A percentile compares a stretch with the other conserved stretches of the same genome.
Conservation (phyloP, 1,284 basidiomycete genomes). For the Fomes fomentarius region DNA sequence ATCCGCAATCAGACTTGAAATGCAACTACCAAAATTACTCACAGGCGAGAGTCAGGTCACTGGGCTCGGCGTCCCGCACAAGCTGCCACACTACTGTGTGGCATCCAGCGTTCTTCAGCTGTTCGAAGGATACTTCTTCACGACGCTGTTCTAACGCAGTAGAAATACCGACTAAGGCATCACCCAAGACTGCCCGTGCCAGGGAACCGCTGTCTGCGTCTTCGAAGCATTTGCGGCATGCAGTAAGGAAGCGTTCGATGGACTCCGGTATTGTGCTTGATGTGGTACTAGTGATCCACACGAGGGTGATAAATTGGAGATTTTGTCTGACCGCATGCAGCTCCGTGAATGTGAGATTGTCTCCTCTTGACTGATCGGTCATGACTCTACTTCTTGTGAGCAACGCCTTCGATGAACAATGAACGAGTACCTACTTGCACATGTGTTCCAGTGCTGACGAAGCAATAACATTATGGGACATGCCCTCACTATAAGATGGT, state of each 20-base stretch:
- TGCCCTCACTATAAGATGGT: background rate
- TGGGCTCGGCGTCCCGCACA: slow-evolving; percentile 26
- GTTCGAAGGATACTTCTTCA: background rate
- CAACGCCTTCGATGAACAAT: background rate
- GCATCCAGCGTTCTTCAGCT: slow-evolving; percentile 21
- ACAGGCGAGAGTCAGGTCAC: slow-evolving; percentile 42
- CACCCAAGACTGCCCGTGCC: slow-evolving; percentile 25
- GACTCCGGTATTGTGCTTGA: slow-evolving; percentile 25
- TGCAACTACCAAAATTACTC: slow-evolving; percentile 4
- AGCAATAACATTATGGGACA: background rate
- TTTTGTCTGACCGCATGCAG: slow-evolving; percentile 19
- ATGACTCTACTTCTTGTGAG: background rate
- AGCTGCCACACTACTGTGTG: slow-evolving; percentile 35
- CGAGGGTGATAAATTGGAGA: slow-evolving; percentile 38
- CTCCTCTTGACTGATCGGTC: no score
- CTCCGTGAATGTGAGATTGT: background rate
- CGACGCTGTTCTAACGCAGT: slow-evolving; percentile 27
- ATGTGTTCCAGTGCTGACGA: slow-evolving; percentile 1
- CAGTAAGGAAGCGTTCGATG: slow-evolving; percentile 32
- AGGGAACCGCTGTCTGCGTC: slow-evolving; percentile 8
- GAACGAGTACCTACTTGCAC: slow-evolving; percentile 1
- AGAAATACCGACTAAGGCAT: slow-evolving; percentile 35
- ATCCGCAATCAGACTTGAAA: slow-evolving; percentile 1
- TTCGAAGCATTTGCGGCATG: slow-evolving; percentile 28
- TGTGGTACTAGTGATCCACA: slow-evolving; percentile 35